Conservation (phyloP, 164 flowering plant species). For the Tetracentron sinense region DNA sequence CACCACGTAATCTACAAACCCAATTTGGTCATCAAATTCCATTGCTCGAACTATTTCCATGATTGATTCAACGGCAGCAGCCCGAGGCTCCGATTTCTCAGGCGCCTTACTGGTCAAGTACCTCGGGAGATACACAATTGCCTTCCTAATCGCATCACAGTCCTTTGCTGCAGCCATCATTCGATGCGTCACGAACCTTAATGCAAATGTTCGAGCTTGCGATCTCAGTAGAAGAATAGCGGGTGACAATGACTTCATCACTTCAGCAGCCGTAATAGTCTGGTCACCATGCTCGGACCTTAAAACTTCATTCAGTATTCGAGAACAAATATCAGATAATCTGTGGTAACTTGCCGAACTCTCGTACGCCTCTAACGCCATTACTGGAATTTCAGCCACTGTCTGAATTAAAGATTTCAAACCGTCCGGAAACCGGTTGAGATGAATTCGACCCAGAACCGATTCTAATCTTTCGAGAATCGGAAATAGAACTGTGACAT, state of each 20-base stretch:
- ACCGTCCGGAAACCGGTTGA: conserved; percentile 76
- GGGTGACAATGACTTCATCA: conserved; percentile 57
- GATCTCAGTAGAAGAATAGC: conserved; percentile 55
- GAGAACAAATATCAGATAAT: conserved; percentile 44
- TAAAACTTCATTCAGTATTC: conserved; percentile 49
- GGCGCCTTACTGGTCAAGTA: conserved; percentile 71
- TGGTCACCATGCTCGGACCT: conserved; percentile 70
- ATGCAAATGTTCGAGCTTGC: conserved; percentile 51
- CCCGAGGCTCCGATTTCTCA: conserved; percentile 82
- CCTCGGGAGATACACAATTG: conserved; percentile 62
- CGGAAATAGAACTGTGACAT: conserved; percentile 32
- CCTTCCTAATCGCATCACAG: conserved; percentile 50
- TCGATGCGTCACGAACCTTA: conserved; percentile 48
- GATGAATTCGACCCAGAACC: conserved; percentile 54
- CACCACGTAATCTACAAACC: conserved; percentile 66
- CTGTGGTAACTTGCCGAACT: conserved; percentile 23
- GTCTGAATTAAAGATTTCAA: conserved; percentile 76
- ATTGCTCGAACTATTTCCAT: conserved; percentile 61
- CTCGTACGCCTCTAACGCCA: conserved; percentile 44
- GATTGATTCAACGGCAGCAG: conserved; percentile 74
- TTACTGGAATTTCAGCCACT: conserved; percentile 52
- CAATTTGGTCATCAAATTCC: conserved; percentile 58
- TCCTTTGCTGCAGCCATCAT: conserved; percentile 39
- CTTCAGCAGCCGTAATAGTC: conserved; percentile 52
- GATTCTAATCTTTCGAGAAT: conserved; percentile 53